Conservation (phyloP, 129 eudicot genomes). For the Solidago caesia region DNA sequence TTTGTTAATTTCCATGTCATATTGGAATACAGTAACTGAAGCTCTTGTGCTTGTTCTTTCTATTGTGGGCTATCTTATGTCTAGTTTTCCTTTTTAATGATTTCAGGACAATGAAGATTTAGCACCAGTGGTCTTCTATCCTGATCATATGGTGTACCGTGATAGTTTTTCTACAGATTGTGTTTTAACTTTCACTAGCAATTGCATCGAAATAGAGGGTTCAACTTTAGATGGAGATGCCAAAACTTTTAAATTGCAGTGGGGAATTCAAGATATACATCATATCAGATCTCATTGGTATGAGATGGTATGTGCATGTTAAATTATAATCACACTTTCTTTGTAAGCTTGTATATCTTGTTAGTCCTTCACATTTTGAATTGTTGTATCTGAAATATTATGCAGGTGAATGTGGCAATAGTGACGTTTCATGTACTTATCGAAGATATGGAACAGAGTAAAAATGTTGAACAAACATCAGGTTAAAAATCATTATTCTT, state of each 20-base stretch:
- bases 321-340: not conserved
- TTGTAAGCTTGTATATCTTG: not conserved
- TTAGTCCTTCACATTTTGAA: constrained; percentile 10
- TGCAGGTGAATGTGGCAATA: constrained; percentile 50
- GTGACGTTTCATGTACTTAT: constrained; percentile 44
- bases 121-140: constrained; percentile 41
- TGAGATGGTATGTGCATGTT: constrained; percentile 49
- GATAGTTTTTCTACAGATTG: constrained; percentile 46
- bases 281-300: constrained; percentile 54
- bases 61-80: constrained; percentile 3
- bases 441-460: constrained; percentile 38
- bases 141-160: constrained; percentile 59
- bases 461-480: constrained; percentile 34
- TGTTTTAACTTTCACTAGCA: constrained; percentile 47
- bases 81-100: constrained; percentile 3
- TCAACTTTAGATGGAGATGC: constrained; percentile 34
- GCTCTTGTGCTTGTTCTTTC: constrained; percentile 11
- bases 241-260: constrained; percentile 38
- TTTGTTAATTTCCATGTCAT: not conserved
- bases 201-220: constrained; percentile 44
- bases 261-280: constrained; percentile 60
- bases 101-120: constrained; percentile 51
- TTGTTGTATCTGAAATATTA: constrained; percentile 21
- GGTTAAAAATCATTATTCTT: constrained; percentile 36
- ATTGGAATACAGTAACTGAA: not conserved